Evolutionary conservation across 192 early-diverging fungal genomes (phyloP), one percentile per base, ranked within the genome.

Genomic region (Podila verticillata): DNA sequence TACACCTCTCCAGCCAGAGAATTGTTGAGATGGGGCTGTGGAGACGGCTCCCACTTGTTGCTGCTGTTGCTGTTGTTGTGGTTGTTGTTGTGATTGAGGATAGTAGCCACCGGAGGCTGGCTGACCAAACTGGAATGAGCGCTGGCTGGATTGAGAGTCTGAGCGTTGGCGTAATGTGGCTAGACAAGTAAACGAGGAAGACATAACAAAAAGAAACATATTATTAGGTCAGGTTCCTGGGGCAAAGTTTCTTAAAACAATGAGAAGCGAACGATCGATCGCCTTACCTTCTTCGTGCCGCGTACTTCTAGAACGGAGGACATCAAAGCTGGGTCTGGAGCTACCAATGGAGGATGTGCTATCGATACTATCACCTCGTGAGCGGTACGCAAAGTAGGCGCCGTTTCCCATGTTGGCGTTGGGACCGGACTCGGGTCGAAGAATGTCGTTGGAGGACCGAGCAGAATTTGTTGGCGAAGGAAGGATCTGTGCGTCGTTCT

Each of bases 1-100:
- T 26, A 91, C 77, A 58, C 88, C 89, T 34, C 87, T 83, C 93
- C 92, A 93, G 63, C 89, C 77, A 4, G 77, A 80, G 35, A 80
- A 72, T 35, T 80, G 77, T 34, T 80, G 75, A 0, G 74, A 65
- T 7, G 75, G 48, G 19, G 68, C 48, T 0, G 75, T 58, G 22
- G 63, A 66, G 22, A 63, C 28, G 7, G 49, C 29, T 2, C 36
- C 62, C 15, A 65, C 62, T 35, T 77, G 72, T 36, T 66, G 49
- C 19, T 65, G 66, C 60, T 68, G 66, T 59, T 68, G 70, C 48
- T 57, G 72, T 39, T 61, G 73, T 49, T 36, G 39, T 39, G 57
- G 72, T 22, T 65, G 74, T 47, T 70, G 75, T 22, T 79, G 75
- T 56, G 64, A 68, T 59, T 79, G 75, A 36, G 75, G 69, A 47